Base-by-base conservation (phyloP, 805 yeast genomes). In the Crinitomyces ghanaensis region DNA sequence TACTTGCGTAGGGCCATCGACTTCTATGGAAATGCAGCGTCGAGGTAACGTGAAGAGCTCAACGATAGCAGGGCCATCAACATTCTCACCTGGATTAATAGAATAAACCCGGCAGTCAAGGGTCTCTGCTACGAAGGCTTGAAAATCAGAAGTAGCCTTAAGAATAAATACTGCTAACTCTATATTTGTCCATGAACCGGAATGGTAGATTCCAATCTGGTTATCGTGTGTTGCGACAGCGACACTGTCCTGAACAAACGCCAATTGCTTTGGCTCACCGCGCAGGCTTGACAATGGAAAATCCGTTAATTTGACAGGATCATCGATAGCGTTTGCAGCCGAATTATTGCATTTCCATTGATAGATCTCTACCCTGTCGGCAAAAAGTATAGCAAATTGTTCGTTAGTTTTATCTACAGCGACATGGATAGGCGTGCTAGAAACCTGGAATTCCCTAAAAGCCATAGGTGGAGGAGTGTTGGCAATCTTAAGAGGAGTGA, bases 401-500 rank as follows among this genome's bases (percentile, higher is more conserved):
- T 67, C 70, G 52, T 79, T 83, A 7, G 72, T 61, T 32, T 66
- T 55, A 40, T 77, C 70, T 4, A 75, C 70, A 1, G 93, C 79
- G 27, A 72, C 69, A 47, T 79, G 83, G 14, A 65, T 53, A 5
- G 84, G 72, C 36, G 71, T 71, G 1, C 60, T 63, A 6, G 62
- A 63, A 8, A 74, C 59, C 6, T 66, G 70, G 32, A 83, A 55
- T 31, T 75, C 81, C 37, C 93, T 67, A 50, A 68, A 77, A 16
- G 82, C 68, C 51, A 83, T 73, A 27, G 99, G 99, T 1, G 99
- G 99, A 3, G 99, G 99, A 7, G 84, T 88, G 51, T 77, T 84
- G 2, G 95, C 94, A 19, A 76, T 51, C 1, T 79, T 67, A 23
- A 91, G 63, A 0, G 97, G 96, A 0, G 98, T 88, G 15, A 85